A percentile compares a stretch with the other conserved stretches of the same genome.
phyloP scores from a whole-genome alignment of 2,329 filamentous ascomycete species.

The Lasiodiplodia gonubiensis region DNA sequence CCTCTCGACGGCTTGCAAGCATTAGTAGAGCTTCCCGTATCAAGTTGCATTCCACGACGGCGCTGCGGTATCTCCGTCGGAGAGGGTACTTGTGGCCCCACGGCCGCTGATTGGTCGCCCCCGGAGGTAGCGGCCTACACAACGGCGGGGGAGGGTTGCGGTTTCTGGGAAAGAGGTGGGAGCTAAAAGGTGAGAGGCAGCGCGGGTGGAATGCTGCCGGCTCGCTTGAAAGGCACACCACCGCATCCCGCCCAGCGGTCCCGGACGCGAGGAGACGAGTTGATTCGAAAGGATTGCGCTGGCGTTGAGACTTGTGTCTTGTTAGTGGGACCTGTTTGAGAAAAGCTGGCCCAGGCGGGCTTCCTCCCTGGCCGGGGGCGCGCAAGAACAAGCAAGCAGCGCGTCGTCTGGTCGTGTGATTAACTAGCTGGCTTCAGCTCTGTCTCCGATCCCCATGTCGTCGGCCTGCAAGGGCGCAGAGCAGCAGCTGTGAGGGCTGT shows the following conservation, averaged over 20 bases:
- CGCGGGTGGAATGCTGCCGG: conserved; percentile 10
- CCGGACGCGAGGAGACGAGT: conserved; percentile 3
- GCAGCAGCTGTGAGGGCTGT: conserved; percentile 2
- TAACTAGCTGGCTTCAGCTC: neutral
- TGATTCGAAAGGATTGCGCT: conserved; percentile 1
- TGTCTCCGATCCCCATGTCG: neutral
- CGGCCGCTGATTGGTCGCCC: conserved; percentile 1
- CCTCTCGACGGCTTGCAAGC: too few species aligned
- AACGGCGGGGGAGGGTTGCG: neutral
- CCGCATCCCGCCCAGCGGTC: neutral
- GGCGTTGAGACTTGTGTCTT: neutral
- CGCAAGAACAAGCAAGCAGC: conserved; percentile 14
- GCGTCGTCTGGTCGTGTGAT: neutral
- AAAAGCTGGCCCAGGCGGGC: neutral
- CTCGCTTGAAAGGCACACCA: conserved; percentile 9
- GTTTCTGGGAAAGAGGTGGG: neutral
- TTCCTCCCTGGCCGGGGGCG: neutral
- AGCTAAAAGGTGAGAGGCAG: neutral
- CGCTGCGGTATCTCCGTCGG: neutral
- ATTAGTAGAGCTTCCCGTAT: neutral
- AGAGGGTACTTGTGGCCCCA: neutral
- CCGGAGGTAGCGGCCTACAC: neutral
- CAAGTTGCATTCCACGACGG: conserved; percentile 1
- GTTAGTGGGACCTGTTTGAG: neutral
- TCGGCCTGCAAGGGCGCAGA: conserved; percentile 8